Evolutionary conservation across 352 stramenopile genomes (phyloP).

Genomic region (Plasmopara muralis): DNA sequence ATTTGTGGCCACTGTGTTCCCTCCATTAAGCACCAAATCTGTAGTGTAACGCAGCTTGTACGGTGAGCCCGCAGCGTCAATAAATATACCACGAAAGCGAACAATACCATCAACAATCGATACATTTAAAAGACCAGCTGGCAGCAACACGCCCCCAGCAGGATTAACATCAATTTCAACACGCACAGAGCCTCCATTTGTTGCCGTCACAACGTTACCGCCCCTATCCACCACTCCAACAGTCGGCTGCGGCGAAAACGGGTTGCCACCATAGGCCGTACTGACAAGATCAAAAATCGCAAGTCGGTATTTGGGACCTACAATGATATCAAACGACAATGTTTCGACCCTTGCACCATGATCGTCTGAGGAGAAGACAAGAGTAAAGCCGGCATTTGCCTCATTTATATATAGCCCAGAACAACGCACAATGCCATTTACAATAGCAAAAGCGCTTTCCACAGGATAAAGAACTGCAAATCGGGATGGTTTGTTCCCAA

Average conservation of each 20-base stretch:
- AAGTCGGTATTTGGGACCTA: constrained; percentile 55
- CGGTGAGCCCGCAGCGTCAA: constrained; percentile 69
- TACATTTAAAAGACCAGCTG: constrained; percentile 36
- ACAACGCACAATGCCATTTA: constrained; percentile 71
- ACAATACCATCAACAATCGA: constrained; percentile 47
- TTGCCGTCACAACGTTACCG: constrained; percentile 49
- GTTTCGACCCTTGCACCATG: constrained; percentile 70
- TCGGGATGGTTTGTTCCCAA: constrained; percentile 44
- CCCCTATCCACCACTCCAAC: constrained; percentile 73
- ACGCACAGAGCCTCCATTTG: constrained; percentile 44
- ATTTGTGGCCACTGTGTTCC: constrained; percentile 56
- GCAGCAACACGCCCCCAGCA: constrained; percentile 40
- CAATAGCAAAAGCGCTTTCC: constrained; percentile 50
- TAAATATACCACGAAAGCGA: constrained; percentile 57
- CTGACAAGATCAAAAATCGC: constrained; percentile 65
- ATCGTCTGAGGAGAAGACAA: constrained; percentile 55
- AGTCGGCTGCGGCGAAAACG: constrained; percentile 71
- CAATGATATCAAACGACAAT: constrained; percentile 57
- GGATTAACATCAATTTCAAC: constrained; percentile 71
- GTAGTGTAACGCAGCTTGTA: constrained; percentile 72
- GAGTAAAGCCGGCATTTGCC: constrained; percentile 54
- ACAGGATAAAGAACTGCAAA: constrained; percentile 48
- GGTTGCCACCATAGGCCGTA: constrained; percentile 67
- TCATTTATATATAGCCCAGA: constrained; percentile 65
- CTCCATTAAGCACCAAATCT: constrained; percentile 43